These are phyloP conservation scores for Melanopsichium pennsylvanicum DNA, from an alignment of 1,284 basidiomycete species.

Conservation along the genomic window DNA sequence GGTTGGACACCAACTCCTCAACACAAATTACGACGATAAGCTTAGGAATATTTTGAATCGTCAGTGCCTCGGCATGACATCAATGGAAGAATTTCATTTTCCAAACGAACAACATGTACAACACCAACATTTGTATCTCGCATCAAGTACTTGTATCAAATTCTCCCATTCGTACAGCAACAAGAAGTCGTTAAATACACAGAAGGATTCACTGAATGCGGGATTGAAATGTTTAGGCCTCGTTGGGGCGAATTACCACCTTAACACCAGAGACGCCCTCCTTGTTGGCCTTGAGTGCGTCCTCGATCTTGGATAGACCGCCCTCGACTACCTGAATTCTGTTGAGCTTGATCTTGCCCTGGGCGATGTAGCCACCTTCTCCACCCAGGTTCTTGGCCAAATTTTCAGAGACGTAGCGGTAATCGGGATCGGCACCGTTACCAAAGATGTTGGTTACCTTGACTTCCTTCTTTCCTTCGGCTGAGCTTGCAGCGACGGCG, in stretches of 20 bases:
- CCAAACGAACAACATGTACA: no score
- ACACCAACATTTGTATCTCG: no score
- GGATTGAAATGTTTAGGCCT: no score
- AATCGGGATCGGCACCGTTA: conserved; percentile 19
- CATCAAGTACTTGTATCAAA: no score
- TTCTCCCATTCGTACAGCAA: no score
- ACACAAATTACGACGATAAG: no score
- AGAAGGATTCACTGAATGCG: no score
- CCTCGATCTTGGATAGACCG: conserved; percentile 34
- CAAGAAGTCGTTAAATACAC: no score
- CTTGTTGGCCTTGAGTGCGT: conserved; percentile 47
- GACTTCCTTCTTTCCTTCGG: not conserved
- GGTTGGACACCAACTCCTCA: conserved; percentile 33
- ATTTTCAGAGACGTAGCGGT: conserved; percentile 27
- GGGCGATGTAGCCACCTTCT: conserved; percentile 44
- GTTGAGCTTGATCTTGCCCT: conserved; percentile 39
- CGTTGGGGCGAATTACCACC: conserved; percentile 43
- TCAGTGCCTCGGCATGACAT: no score
- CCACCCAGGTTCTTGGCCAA: conserved; percentile 42
- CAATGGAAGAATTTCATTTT: no score
- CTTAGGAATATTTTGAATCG: no score
- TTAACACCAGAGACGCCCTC: conserved; percentile 50
- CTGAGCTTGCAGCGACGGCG: not conserved
- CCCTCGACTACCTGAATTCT: conserved; percentile 36
- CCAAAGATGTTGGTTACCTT: conserved; percentile 21